Evolutionary conservation across 805 yeast species (phyloP), one percentile per base, ranked within the genome.

Genomic region (Wickerhamiella brachini): DNA sequence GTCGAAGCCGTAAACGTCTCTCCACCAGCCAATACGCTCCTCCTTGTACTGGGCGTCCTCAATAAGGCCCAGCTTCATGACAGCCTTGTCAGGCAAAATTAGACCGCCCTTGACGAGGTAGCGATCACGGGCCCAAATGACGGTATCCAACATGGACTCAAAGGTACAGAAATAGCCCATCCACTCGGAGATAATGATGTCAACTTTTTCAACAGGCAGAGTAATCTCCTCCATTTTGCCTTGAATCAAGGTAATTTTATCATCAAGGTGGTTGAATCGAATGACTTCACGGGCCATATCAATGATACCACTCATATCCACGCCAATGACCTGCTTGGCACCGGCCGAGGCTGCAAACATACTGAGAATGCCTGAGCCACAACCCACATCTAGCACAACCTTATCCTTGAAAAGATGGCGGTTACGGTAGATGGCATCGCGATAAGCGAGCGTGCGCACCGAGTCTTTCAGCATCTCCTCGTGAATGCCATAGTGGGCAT

Each of bases 331-430:
- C 65, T 88, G 97, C 67, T 88, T 87, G 56, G 98, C 98, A 57
- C 98, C 99, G n/a, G 97, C 95, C 64, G 82, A 83, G 48, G 90
- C 96, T 17, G 97, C 97, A 74, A 93, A 93, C 95, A 93, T 86
- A 23, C 97, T 89, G 56, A 93, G 71, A 58, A 93, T 88, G 59
- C 98, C 99, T 20, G 98, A 93, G 59, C 99, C 99, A 69, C 98
- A 94, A 48, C 99, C 99, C 52, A 93, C 98, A 70, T 93, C 99
- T 52, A 93, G 73, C 7, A 93, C 99, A 54, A 90, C 71, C 72
- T 93, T 93, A 68, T 81, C 97, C 67, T 88, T 87, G 74, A 93
- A 90, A 50, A 87, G 70, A 59, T 83, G 84, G 62, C 82, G 82
- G 73, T 93, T 93, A 67, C 86, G 87, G 71, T 80, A 79, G 67